A percentile compares a stretch with the other conserved stretches of the same genome.
Conservation (phyloP, 2,329 filamentous ascomycete genomes). For the Trichoderma oligosporum region DNA sequence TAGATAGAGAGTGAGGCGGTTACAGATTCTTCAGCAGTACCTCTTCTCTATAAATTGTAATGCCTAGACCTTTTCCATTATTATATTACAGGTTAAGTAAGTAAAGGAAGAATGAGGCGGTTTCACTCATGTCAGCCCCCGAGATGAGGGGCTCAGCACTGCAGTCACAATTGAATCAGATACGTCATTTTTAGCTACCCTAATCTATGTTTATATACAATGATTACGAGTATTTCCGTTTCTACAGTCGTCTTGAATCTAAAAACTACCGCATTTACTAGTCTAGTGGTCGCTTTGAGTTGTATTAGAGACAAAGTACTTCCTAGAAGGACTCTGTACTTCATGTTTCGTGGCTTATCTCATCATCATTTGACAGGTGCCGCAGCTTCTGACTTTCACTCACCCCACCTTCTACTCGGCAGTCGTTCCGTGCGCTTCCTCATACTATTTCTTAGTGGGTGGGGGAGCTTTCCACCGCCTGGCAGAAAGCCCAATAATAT, state of each 20-base stretch:
- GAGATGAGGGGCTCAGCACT: no score
- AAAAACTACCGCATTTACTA: no score
- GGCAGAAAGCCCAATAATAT: background rate
- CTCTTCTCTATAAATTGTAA: no score
- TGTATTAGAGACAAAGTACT: no score
- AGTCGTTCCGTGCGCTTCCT: background rate
- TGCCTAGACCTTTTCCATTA: no score
- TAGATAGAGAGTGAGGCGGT: background rate
- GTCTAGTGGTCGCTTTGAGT: no score
- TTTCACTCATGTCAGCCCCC: no score
- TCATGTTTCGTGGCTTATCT: background rate
- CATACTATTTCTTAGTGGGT: background rate
- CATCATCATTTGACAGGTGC: constrained; percentile 5
- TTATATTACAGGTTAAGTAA: no score
- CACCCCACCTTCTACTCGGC: constrained; percentile 10
- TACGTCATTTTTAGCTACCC: background rate
- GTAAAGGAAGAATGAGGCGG: no score
- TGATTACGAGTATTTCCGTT: no score
- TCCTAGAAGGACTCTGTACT: background rate
- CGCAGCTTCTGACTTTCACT: background rate
- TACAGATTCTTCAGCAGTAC: no score
- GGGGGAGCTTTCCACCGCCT: constrained; percentile 2
- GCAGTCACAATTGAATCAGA: background rate
- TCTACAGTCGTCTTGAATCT: background rate
- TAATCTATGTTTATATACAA: no score